Evolutionary conservation across 2,329 filamentous ascomycete genomes (phyloP), one percentile per base, ranked within the genome.

Genomic region (Exophiala mesophila): DNA sequence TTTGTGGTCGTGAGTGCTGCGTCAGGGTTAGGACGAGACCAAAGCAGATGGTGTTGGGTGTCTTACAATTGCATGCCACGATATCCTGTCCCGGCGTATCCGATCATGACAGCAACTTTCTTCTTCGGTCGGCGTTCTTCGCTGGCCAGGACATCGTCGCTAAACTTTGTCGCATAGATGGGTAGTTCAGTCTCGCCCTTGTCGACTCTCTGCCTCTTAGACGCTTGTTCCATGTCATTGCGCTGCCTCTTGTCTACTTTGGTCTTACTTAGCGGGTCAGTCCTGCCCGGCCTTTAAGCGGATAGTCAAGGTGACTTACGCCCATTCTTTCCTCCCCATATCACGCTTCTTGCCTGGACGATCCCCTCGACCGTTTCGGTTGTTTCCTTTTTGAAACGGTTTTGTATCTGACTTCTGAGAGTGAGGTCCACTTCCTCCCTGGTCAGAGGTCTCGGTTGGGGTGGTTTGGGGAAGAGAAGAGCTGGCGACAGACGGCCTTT

Each of bases 31-130:
- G 17, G 13, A 26, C 29, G 8, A 20, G 15, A 19, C 21, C 55
- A 55, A 17, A 56, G 59, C 5, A 9, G 2, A 28, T 12, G 7
- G 18, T 29, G 7, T 19, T 9, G 5, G 3, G 9, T 8, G 9
- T 37, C 63, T 39, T 55, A 71, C 67, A 98, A 85, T 68, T 98
- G 92, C 82, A 98, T 94, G 58, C 92, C 92, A 68, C 88, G 89
- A 72, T 98, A 98, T 12, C 92, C 92, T 7, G 88, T 95, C 36
- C 92, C 92, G 4, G 89, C 88, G 65, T 98, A 98, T 12, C 92
- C 92, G 56, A 98, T 82, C 72, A 97, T 71, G 21, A 98, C 88
- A 29, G 90, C 92, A 36, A 96, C 90, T 71, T 98, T 98, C 65
- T 86, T 82, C 75, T 98, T 98, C 17, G 92, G 92, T 43, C 81